Base-by-base conservation (phyloP, 2,329 filamentous ascomycete genomes). In the Aureobasidium mangrovei region DNA sequence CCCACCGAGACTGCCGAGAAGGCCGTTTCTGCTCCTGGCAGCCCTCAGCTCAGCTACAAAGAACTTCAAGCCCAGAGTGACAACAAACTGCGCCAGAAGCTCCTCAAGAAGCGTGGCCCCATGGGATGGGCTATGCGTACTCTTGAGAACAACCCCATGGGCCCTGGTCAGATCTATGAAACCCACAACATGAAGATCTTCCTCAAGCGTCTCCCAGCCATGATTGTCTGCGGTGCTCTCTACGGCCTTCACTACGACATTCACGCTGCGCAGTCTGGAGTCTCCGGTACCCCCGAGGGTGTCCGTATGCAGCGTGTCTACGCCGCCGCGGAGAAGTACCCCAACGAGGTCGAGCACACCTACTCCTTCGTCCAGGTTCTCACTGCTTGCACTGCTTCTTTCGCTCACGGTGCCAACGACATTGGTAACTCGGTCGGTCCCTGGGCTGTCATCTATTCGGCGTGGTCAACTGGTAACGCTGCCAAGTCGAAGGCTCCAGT, bases 171-270 rank as follows among this genome's bases (percentile, higher is more conserved):
- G 63, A 78, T 91, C 59, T 88, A 91, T 72, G 87, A 91, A 71
- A 62, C 77, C 24, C 74, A 82, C 70, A 91, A 91, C 76, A 72
- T 90, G 58, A 78, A 77, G 65, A 77, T 78, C 48, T 57, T 83
- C 26, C 29, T 75, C 57, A 84, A 81, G 70, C 85, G 86, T 26
- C 65, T 91, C 7, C 87, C 87, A 0, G 85, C 88, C 48, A 77
- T 78, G 69, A 67, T 87, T 58, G 75, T 82, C 41, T 75, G 74
- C 59, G 85, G 76, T 54, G 65, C 75, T 12, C 78, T 90, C 49
- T 91, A 91, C 66, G 88, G 88, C 68, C 67, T 85, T 28, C 76
- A 91, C 77, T 91, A 91, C 72, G 87, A 91, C 62, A 91, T 91
- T 64, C 86, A 91, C 76, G 77, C 80, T 46, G 84, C 85, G 4